A percentile compares a stretch with the other conserved stretches of the same genome.
These are phyloP conservation scores for Suhomyces pyralidae DNA, from an alignment of 805 yeast genomes.

Conservation along the genomic window DNA sequence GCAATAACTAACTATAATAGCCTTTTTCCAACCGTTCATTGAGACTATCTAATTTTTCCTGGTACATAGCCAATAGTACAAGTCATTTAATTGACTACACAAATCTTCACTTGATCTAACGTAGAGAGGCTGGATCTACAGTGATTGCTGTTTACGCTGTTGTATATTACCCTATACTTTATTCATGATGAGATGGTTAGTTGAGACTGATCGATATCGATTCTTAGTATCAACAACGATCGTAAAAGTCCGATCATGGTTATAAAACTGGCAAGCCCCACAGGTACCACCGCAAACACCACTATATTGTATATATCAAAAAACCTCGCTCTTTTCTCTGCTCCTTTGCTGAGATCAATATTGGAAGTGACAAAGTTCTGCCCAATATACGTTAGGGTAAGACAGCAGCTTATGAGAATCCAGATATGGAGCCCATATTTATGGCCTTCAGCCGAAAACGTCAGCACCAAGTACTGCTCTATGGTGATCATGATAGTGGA, in stretches of 20 bases:
- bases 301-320: conserved; percentile 85
- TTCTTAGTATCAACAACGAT: conserved; percentile 66
- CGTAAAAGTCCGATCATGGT: conserved; percentile 86
- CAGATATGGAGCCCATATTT: conserved; percentile 82
- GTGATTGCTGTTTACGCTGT: no score
- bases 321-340: conserved; percentile 52
- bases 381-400: conserved; percentile 74
- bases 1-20: no score
- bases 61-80: no score
- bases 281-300: conserved; percentile 97
- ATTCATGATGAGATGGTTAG: not conserved
- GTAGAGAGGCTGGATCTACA: no score
- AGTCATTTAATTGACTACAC: no score
- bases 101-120: no score
- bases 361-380: conserved; percentile 88
- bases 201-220: conserved; percentile 45
- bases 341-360: conserved; percentile 47
- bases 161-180: no score
- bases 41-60: no score
- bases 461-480: conserved; percentile 63
- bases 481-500: conserved; percentile 67
- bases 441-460: conserved; percentile 64
- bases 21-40: no score
- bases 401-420: conserved; percentile 83
- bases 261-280: conserved; percentile 88